Conservation (phyloP, 1,139 yeast genomes). For the Suhomyces taliae region DNA sequence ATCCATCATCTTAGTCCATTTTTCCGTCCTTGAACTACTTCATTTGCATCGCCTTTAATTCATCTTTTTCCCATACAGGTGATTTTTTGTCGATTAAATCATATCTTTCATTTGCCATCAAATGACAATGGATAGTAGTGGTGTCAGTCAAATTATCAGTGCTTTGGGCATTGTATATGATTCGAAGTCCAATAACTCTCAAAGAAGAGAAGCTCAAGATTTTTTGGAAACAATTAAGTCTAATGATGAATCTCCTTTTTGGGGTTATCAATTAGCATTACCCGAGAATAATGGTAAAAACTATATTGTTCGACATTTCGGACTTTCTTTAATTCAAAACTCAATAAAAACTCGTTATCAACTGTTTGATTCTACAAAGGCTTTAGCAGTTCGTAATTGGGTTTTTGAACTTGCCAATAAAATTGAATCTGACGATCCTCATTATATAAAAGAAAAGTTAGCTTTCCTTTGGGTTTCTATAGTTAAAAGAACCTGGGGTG, state of each 20-base stretch:
- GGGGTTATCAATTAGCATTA: slow-evolving; percentile 87
- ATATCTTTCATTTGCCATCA: background rate
- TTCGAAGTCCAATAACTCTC: slow-evolving; percentile 63
- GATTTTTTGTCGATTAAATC: background rate
- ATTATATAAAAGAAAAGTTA: slow-evolving; percentile 83
- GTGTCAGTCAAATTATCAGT: slow-evolving; percentile 65
- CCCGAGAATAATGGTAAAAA: slow-evolving; percentile 60
- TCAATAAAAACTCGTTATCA: slow-evolving; percentile 60
- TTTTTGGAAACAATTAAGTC: slow-evolving; percentile 75
- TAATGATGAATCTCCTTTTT: slow-evolving; percentile 81
- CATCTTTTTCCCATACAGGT: background rate
- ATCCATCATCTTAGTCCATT: background rate
- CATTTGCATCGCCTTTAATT: background rate
- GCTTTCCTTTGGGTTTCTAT: slow-evolving; percentile 90
- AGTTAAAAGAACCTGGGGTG: slow-evolving; percentile 94
- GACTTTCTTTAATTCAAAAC: slow-evolving; percentile 74
- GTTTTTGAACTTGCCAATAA: slow-evolving; percentile 71
- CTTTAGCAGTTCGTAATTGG: slow-evolving; percentile 77
- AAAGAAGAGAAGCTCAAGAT: slow-evolving; percentile 66
- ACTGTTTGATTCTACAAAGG: slow-evolving; percentile 61
- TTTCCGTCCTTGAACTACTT: background rate
- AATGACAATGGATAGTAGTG: slow-evolving; percentile 61
- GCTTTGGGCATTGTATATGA: slow-evolving; percentile 82
- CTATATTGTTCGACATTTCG: slow-evolving; percentile 84
- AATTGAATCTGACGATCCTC: slow-evolving; percentile 70